Evolutionary conservation across 108 stramenopile species (phyloP), one percentile per base, ranked within the genome.

Genomic region (Skeletonema grethae): DNA sequence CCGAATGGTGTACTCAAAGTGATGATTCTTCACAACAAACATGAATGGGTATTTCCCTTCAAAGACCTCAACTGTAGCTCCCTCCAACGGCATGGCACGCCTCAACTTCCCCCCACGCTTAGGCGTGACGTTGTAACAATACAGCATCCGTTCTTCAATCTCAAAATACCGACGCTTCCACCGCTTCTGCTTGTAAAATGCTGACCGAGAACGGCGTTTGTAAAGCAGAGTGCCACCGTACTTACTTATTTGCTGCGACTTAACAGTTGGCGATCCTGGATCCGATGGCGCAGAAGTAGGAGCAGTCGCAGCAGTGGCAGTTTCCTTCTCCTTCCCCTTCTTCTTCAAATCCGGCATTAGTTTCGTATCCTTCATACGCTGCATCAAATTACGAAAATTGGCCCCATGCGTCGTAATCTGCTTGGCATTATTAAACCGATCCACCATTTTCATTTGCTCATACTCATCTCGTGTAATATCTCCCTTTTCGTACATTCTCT

Each of bases 161-260:
- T 88, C 91, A 83, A 97, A 97, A 80, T 95, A 97, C 9, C 96
- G 91, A 28, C 59, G 78, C 66, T 95, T 96, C 97, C 97, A 98
- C 16, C 64, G 85, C 69, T 95, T 95, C 29, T 76, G 75, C 66
- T 88, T 92, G 84, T 84, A 89, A 67, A 73, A 86, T 36, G 84
- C 77, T 9, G 83, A 83, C 9, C 93, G 84, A 11, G 84, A 70
- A 30, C 72, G 65, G 43, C 95, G 88, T 69, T 94, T 96, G 86
- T 94, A 96, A 25, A 88, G 57, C 22, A 96, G 88, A 16, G 68
- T 70, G 6, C 93, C 93, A 30, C 88, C 89, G 71, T 87, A 91
- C 22, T 63, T 64, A 62, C 68, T 67, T 20, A 70, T 76, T 41
- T 69, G 66, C 35, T 70, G 69, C 20, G 60, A 29, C 11, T 53